Evolutionary conservation across 148 eudicot genomes (phyloP).

Genomic region (Camellia granthamiana): DNA sequence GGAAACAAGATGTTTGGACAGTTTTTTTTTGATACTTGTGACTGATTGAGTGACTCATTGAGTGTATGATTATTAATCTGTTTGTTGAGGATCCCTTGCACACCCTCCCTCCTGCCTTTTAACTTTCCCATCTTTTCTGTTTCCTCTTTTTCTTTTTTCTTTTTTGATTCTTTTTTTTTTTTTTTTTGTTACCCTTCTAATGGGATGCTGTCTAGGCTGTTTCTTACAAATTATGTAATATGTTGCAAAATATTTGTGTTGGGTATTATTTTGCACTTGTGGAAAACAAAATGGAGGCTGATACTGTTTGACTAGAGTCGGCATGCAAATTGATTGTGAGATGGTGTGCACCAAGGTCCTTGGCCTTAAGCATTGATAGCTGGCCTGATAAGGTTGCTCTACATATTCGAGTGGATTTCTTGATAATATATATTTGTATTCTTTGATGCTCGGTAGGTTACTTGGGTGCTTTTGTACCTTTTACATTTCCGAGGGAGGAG

Average conservation of each 20-base stretch:
- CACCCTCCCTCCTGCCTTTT: neutral
- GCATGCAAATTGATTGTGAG: neutral
- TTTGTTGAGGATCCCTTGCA: constrained; percentile 7
- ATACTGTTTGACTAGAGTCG: neutral
- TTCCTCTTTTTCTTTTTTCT: neutral
- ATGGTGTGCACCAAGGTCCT: neutral
- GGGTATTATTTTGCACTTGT: neutral
- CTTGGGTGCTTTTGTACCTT: too few species aligned
- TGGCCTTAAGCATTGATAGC: neutral
- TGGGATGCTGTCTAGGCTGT: constrained; percentile 9
- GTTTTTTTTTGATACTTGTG: neutral
- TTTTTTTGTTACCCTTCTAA: neutral
- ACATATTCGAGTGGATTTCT: too few species aligned
- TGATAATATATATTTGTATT: too few species aligned
- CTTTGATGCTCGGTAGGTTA: too few species aligned
- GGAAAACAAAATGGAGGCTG: neutral
- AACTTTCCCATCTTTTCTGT: neutral
- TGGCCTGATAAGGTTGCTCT: too few species aligned
- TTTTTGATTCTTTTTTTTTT: too few species aligned
- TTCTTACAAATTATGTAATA: neutral
- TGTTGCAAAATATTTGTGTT: neutral
- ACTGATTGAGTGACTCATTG: neutral
- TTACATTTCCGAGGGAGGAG: too few species aligned
- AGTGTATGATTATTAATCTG: neutral
- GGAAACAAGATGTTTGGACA: neutral